A percentile compares a stretch with the other conserved stretches of the same genome.
phyloP scores from a whole-genome alignment of 305 asterid genomes.

The Fraxinus xanthoxyloides region DNA sequence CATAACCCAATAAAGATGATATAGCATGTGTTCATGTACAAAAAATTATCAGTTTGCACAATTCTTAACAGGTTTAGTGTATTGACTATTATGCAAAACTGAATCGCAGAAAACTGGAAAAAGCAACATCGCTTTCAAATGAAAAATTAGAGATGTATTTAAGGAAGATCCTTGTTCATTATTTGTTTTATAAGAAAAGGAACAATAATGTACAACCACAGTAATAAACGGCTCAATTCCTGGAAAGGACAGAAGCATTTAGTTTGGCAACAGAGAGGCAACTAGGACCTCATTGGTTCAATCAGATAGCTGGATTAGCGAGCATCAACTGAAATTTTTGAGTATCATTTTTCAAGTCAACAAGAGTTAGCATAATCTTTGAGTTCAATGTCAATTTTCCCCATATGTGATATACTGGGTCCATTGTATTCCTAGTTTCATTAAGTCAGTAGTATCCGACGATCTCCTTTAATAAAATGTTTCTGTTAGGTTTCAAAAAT shows the following conservation, averaged over 20 bases:
- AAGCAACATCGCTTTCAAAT: background rate
- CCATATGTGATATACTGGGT: background rate
- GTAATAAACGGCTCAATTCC: background rate
- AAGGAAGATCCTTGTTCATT: background rate
- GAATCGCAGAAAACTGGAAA: background rate
- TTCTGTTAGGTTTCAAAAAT: background rate
- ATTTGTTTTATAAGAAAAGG: background rate
- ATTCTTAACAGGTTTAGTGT: background rate
- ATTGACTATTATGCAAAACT: background rate
- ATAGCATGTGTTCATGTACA: background rate
- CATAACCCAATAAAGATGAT: background rate
- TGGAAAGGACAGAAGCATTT: background rate
- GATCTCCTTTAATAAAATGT: background rate
- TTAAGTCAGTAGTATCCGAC: background rate
- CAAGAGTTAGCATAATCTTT: background rate
- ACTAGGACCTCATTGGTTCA: background rate
- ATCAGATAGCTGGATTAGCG: background rate
- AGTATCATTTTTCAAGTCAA: background rate
- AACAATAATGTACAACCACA: background rate
- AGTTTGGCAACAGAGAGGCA: background rate
- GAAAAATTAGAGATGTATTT: background rate
- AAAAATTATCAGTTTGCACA: background rate
- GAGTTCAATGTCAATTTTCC: background rate
- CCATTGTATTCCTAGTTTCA: background rate
- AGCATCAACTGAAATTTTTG: background rate